Base-by-base conservation (phyloP, 176 grass and related monocot species). In the Aegilops sharonensis region DNA sequence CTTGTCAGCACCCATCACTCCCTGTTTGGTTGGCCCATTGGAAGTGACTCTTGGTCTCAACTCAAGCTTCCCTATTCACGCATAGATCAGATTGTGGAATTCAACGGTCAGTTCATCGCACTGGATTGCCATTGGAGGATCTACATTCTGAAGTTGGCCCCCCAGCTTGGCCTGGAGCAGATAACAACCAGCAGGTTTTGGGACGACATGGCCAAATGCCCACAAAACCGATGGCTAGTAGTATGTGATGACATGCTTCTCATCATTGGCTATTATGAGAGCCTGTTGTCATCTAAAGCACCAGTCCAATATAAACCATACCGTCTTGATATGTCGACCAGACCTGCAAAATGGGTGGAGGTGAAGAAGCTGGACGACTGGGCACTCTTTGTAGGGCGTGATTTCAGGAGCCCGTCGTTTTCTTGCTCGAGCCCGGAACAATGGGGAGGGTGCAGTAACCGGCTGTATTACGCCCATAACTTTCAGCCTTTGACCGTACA, bases 311-410 rank as follows among this genome's bases (percentile, higher is more conserved):
- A 73, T 45, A 73, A 73, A 73, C 39, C 70, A 3, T 45, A 25
- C 39, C 39, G 70, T 3, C n/a, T 73, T 73, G 70, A 73, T 12
- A 73, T 73, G 39, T 73, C 70, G 43, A 40, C 70, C 70, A 73
- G 24, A 25, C 70, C 70, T 73, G 70, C 70, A 73, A 73, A 73
- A 13, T 73, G 70, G 70, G 36, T 73, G 70, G 70, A 73, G 70
- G 70, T 73, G 70, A 73, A 73, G 70, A 43, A 73, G 70, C 70
- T 73, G 39, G 39, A 45, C 39, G 45, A 73, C 37, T 8, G 8
- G 39, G 70, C 70, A 15, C 70, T 73, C 70, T 73, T 73, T 73
- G 70, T 73, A 73, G n/a, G 70, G 7, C 37, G 39, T 45, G 70
- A 73, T 43, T 39, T 73, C n/a, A 73, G 70, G 39, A 73, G 70